phyloP scores from a whole-genome alignment of 345 rosid species.

The Punica granatum region DNA sequence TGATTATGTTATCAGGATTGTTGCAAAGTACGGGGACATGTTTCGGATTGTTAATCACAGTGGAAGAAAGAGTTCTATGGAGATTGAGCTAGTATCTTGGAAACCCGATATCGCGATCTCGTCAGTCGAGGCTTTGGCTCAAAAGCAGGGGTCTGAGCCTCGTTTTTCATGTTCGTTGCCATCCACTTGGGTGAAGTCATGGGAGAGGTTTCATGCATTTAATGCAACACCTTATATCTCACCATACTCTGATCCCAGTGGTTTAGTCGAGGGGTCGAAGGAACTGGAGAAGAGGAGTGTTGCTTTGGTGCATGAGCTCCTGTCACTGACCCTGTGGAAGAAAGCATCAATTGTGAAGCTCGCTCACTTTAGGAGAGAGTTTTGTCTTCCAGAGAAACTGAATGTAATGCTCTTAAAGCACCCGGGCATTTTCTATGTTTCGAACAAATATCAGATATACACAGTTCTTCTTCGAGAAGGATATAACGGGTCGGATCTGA shows the following conservation, averaged over 20 bases:
- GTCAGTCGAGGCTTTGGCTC: slow-evolving; percentile 56
- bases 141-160: slow-evolving; percentile 41
- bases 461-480: slow-evolving; percentile 87
- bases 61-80: slow-evolving; percentile 90
- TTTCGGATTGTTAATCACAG: slow-evolving; percentile 56
- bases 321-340: slow-evolving; percentile 78
- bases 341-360: slow-evolving; percentile 72
- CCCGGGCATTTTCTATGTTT: slow-evolving; percentile 74
- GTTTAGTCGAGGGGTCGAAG: slow-evolving; percentile 44
- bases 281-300: slow-evolving; percentile 76
- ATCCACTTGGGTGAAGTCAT: slow-evolving; percentile 61
- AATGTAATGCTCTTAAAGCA: slow-evolving; percentile 70
- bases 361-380: slow-evolving; percentile 80
- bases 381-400: slow-evolving; percentile 60
- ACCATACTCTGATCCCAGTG: slow-evolving; percentile 42
- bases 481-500: slow-evolving; percentile 60
- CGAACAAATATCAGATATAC: slow-evolving; percentile 75
- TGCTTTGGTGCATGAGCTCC: slow-evolving; percentile 69
- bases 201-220: slow-evolving; percentile 68
- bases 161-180: slow-evolving; percentile 61
- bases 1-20: slow-evolving; percentile 71
- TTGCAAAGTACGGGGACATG: slow-evolving; percentile 51
- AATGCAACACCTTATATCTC: slow-evolving; percentile 69
- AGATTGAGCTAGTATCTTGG: slow-evolving; percentile 80
- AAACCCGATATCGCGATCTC: slow-evolving; percentile 62